Percentiles rank a stretch among this genome's conserved stretches.
Conservation (phyloP, 495 filamentous ascomycete genomes). For the Tuber indicum region DNA sequence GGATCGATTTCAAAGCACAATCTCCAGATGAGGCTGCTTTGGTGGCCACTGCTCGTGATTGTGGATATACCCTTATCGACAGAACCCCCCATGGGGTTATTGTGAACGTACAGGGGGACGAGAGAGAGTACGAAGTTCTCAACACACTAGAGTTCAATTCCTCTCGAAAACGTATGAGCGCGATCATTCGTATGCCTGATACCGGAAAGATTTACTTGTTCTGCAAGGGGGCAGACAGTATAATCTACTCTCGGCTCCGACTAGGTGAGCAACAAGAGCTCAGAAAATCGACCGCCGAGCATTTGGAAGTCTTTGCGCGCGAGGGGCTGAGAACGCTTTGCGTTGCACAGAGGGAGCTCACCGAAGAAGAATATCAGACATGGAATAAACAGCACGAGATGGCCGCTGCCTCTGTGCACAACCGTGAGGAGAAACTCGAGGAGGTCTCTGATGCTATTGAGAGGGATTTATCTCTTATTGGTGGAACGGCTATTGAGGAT, state of each 20-base stretch:
- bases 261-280: constrained; percentile 80
- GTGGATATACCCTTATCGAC: constrained; percentile 91
- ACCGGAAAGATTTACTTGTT: constrained; percentile 77
- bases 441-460: constrained; percentile 84
- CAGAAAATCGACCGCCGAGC: constrained; percentile 74
- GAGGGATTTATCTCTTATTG: constrained; percentile 77
- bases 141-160: constrained; percentile 99
- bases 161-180: constrained; percentile 93
- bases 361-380: constrained; percentile 75
- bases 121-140: constrained; percentile 75
- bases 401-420: constrained; percentile 72
- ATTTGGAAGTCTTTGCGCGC: constrained; percentile 91
- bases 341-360: constrained; percentile 76
- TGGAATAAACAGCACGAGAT: constrained; percentile 86
- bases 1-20: constrained; percentile 92
- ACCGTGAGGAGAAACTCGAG: constrained; percentile 92
- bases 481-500: constrained; percentile 97
- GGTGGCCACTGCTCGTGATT: constrained; percentile 88
- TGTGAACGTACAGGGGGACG: constrained; percentile 78
- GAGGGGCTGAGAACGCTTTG: constrained; percentile 95
- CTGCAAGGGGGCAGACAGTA: constrained; percentile 96
- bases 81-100: constrained; percentile 69
- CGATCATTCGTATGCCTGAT: constrained; percentile 93
- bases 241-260: constrained; percentile 89
- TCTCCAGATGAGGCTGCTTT: constrained; percentile 95